Percentiles rank a stretch among this genome's conserved stretches.
These are phyloP conservation scores for Candida vaughaniae DNA, from an alignment of 805 yeast species.

Conservation along the genomic window DNA sequence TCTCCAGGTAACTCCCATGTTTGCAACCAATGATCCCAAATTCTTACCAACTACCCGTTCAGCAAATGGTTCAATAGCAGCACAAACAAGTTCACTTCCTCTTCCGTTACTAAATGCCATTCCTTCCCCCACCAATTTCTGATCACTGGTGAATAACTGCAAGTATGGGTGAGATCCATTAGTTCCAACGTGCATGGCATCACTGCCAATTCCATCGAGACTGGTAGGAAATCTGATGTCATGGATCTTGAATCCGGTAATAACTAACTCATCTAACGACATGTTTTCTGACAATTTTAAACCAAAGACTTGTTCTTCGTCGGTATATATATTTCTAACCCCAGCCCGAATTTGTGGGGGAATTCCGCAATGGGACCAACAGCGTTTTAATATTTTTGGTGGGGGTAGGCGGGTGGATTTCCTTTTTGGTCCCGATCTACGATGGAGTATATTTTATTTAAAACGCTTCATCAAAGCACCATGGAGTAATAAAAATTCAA, in stretches of 20 bases:
- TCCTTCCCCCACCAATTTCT: constrained; percentile 34
- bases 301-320: too few species aligned
- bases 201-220: constrained; percentile 39
- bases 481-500: too few species aligned
- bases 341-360: too few species aligned
- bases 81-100: constrained; percentile 14
- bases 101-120: constrained; percentile 33
- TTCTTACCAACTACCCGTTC: constrained; percentile 32
- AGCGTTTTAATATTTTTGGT: too few species aligned
- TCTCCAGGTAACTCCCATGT: constrained; percentile 43
- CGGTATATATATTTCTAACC: too few species aligned
- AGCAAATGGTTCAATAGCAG: constrained; percentile 36
- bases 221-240: constrained; percentile 41
- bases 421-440: too few species aligned
- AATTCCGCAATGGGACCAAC: too few species aligned
- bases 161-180: constrained; percentile 43
- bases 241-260: constrained; percentile 26
- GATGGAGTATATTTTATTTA: too few species aligned
- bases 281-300: too few species aligned
- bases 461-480: too few species aligned
- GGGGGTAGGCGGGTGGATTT: too few species aligned
- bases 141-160: constrained; percentile 25
- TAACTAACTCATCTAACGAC: constrained; percentile 13
- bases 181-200: constrained; percentile 40
- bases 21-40: constrained; percentile 27